Evolutionary conservation across 441 rosid species (phyloP).

Genomic region (Erodium texanum): DNA sequence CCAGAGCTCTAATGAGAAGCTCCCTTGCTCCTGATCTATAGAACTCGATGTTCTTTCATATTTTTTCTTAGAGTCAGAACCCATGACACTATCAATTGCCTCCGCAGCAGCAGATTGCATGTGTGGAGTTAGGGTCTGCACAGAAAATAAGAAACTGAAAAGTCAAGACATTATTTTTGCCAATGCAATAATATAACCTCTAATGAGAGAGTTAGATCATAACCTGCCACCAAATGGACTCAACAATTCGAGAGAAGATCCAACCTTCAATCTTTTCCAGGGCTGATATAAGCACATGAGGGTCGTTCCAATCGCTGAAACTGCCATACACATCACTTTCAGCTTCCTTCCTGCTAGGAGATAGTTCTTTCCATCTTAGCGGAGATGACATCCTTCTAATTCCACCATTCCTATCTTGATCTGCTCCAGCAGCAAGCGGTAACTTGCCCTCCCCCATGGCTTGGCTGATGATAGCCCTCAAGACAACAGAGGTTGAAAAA

Average conservation of each 20-base stretch:
- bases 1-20: conserved; percentile 81
- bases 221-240: conserved; percentile 99
- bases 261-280: conserved; percentile 84
- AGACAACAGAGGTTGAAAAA: conserved; percentile 72
- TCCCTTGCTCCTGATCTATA: conserved; percentile 49
- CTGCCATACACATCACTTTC: conserved; percentile 20
- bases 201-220: conserved; percentile 7
- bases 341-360: conserved; percentile 33
- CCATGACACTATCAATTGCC: conserved; percentile 26
- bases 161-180: conserved; percentile 5
- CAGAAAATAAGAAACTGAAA: conserved; percentile 21
- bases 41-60: conserved; percentile 34
- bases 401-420: conserved; percentile 24
- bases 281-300: conserved; percentile 44
- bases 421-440: conserved; percentile 29
- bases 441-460: conserved; percentile 29
- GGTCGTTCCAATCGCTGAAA: conserved; percentile 51
- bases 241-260: conserved; percentile 84
- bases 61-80: conserved; percentile 41
- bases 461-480: conserved; percentile 57
- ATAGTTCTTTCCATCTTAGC: conserved; percentile 52
- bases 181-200: not conserved
- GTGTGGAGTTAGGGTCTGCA: conserved; percentile 84
- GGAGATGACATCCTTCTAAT: conserved; percentile 33
- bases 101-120: conserved; percentile 64